A percentile compares a stretch with the other conserved stretches of the same genome.
Evolutionary conservation across 805 yeast species (phyloP).

Genomic region (Blastobotrys americana): DNA sequence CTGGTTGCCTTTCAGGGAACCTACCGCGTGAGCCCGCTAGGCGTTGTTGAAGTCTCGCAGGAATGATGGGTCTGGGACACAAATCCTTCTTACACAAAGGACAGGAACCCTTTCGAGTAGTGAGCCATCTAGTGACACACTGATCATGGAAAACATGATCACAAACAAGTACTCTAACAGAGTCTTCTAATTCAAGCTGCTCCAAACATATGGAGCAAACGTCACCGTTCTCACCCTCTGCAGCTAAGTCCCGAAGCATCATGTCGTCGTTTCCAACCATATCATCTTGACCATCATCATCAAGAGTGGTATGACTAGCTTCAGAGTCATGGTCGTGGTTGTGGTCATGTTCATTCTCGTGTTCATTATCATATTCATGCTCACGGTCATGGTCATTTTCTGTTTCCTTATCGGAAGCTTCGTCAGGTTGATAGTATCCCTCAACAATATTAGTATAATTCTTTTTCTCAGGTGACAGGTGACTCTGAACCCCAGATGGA

Average conservation of each 20-base stretch:
- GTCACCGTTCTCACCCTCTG: slow-evolving; percentile 35
- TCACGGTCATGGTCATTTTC: slow-evolving; percentile 1
- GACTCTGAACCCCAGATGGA: background rate
- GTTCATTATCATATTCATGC: background rate
- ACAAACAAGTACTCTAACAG: slow-evolving; percentile 67
- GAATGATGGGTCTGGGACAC: slow-evolving; percentile 25
- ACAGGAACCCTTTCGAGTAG: slow-evolving; percentile 67
- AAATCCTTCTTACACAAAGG: slow-evolving; percentile 76
- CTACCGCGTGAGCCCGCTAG: background rate
- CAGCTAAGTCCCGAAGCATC: background rate
- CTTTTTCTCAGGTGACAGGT: background rate
- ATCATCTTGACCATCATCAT: background rate
- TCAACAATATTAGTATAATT: no score
- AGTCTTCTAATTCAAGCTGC: slow-evolving; percentile 49
- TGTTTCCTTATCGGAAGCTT: background rate
- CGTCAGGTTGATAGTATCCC: background rate
- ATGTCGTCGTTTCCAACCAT: background rate
- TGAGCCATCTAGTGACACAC: slow-evolving; percentile 79
- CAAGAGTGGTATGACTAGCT: no score
- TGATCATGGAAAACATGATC: slow-evolving; percentile 77
- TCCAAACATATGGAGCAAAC: slow-evolving; percentile 76
- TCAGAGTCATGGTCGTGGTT: background rate
- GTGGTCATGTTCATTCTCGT: background rate
- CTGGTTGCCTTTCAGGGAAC: no score
- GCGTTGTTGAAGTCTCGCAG: background rate